Evolutionary conservation across 2,329 filamentous ascomycete genomes (phyloP), one percentile per base, ranked within the genome.

Genomic region (Clarireedia paspali): DNA sequence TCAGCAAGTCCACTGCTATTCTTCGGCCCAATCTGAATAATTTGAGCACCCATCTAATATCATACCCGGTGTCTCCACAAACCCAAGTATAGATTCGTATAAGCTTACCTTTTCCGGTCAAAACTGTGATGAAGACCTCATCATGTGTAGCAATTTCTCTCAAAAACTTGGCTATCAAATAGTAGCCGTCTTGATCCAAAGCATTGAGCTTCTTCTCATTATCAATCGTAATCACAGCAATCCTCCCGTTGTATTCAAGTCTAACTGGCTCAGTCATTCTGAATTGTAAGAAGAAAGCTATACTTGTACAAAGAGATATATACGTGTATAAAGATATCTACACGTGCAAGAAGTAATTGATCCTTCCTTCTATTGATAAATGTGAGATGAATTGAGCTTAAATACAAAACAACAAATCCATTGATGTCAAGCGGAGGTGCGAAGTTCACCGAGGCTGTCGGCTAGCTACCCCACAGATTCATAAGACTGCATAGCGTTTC

Each of bases 161-260:
- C 69, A 99, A 74, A 49, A 83, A 78, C 63, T 82, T 78, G 1
- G 87, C 83, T 44, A 97, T 79, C 30, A 84, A 79, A 70, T 88
- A 95, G 76, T 96, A 97, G 51, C 85, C 79, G 59, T 81, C 74
- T 66, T 81, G 77, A 58, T 75, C 80, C 51, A 96, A 74, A 34
- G 92, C 90, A 71, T 95, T 95, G 71, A 97, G 88, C 75, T 96
- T 96, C 69, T 84, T 81, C 54, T 85, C 81, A 51, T 89, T 87
- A 73, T 91, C 86, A 68, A 99, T 85, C 17, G 89, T 96, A 71
- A 99, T 85, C 68, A 91, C 82, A 67, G 92, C 89, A 61, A 91
- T 74, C 58, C 84, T 84, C 70, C 82, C 86, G 64, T 77, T 75
- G 70, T 84, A 88, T 59, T 83, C 77, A 64, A 88, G 68, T 17